Percentiles rank a stretch among this genome's conserved stretches.
These are phyloP conservation scores for Scedosporium dehoogii DNA, from an alignment of 2,329 filamentous ascomycete genomes.

Conservation along the genomic window DNA sequence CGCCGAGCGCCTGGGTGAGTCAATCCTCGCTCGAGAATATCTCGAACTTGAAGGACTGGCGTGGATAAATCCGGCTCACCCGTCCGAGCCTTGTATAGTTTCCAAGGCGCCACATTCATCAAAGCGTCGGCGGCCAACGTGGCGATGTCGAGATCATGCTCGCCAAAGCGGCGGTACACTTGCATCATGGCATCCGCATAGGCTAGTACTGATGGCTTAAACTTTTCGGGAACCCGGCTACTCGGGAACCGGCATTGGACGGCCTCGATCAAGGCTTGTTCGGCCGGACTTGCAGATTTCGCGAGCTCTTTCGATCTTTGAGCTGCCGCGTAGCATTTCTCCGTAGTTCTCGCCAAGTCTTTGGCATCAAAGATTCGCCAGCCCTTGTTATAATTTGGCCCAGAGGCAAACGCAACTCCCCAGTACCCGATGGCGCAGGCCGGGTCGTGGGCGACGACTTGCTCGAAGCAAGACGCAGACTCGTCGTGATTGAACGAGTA, in stretches of 20 bases:
- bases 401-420: slow-evolving; percentile 61
- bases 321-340: slow-evolving; percentile 15
- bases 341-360: slow-evolving; percentile 45
- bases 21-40: slow-evolving; percentile 36
- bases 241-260: slow-evolving; percentile 50
- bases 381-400: slow-evolving; percentile 69
- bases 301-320: slow-evolving; percentile 34
- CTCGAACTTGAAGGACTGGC: slow-evolving; percentile 6
- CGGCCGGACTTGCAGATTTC: slow-evolving; percentile 27
- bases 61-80: slow-evolving; percentile 18
- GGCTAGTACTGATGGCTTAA: slow-evolving; percentile 41
- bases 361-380: slow-evolving; percentile 60
- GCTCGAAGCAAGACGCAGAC: slow-evolving; percentile 52
- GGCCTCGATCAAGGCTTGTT: slow-evolving; percentile 44
- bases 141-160: slow-evolving; percentile 29
- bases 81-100: slow-evolving; percentile 29
- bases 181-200: slow-evolving; percentile 29
- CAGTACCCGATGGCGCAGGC: slow-evolving; percentile 56
- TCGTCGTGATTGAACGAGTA: slow-evolving; percentile 73
- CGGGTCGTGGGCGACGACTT: slow-evolving; percentile 43
- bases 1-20: slow-evolving; percentile 31
- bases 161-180: slow-evolving; percentile 23
- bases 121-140: slow-evolving; percentile 30
- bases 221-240: slow-evolving; percentile 36
- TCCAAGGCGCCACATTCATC: slow-evolving; percentile 39